Evolutionary conservation across 2,329 filamentous ascomycete genomes (phyloP), one percentile per base, ranked within the genome.

Genomic region (Exophiala sp.): DNA sequence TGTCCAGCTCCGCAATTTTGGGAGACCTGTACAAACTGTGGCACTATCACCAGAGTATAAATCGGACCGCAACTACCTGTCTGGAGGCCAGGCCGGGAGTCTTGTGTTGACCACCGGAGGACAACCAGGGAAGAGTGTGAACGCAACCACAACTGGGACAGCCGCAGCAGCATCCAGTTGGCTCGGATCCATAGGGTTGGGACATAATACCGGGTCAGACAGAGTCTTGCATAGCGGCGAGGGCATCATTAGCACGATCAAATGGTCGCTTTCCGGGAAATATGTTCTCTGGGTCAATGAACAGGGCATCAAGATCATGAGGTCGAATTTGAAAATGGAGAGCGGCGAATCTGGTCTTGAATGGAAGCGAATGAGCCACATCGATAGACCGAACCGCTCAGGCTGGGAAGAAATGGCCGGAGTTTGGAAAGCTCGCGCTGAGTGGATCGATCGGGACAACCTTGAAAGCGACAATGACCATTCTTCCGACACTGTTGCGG

Each of bases 241-340:
- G 70, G 93, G 93, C 2, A 81, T 82, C 1, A 93, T 98, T 56
- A 91, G 82, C 65, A 86, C 83, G 2, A 93, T 98, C 63, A 91
- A 94, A 66, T 98, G 91, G 89, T 97, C 91, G 0, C 66, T 91
- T 34, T 91, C 88, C 0, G 91, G 93, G 1, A 93, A 86, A 69
- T 97, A 90, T 63, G 86, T 96, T 1, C 87, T 83, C 0, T 98
- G 93, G 93, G 78, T 95, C 34, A 98, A 97, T 63, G 93, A 98
- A 68, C 85, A 94, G 62, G 93, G 93, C 2, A 94, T 97, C 65
- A 96, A 96, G 66, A 93, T 98, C 53, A 97, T 97, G 90, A 81
- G 93, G 30, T 88, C 88, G 3, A 88, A 93, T 64, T 65, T 94
- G 16, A 81, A 90, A 59, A 75, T 96, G 3, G 88, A 94, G 4